Percentiles rank a stretch among this genome's conserved stretches.
Evolutionary conservation across 1,284 basidiomycete species (phyloP).

Genomic region (Moesziomyces sp.): DNA sequence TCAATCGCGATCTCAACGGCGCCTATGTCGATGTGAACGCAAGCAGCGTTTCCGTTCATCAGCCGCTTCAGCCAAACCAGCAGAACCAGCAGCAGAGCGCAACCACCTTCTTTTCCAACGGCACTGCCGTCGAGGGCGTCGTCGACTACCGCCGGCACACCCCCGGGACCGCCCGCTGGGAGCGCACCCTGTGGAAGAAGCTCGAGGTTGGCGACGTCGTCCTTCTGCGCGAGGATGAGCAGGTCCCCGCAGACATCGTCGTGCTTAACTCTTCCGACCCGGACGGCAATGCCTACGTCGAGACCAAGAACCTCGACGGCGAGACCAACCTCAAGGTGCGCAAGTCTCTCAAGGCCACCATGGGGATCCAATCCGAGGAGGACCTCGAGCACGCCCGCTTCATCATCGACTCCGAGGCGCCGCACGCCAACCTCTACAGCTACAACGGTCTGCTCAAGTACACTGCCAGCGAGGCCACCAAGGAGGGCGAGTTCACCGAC

Average conservation of each 20-base stretch:
- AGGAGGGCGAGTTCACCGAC: slow-evolving; percentile 37
- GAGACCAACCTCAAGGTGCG: slow-evolving; percentile 96
- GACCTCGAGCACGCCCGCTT: slow-evolving; percentile 89
- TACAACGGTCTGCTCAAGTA: slow-evolving; percentile 89
- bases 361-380: slow-evolving; percentile 83
- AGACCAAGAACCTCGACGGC: slow-evolving; percentile 90
- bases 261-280: slow-evolving; percentile 77
- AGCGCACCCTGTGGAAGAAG: slow-evolving; percentile 97
- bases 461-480: slow-evolving; percentile 53
- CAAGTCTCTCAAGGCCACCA: slow-evolving; percentile 80
- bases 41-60: slow-evolving; percentile 31
- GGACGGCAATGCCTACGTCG: slow-evolving; percentile 69
- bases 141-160: slow-evolving; percentile 79
- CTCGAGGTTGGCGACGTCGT: slow-evolving; percentile 97
- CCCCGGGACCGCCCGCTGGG: slow-evolving; percentile 84
- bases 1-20: slow-evolving; percentile 4
- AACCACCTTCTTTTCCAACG: slow-evolving; percentile 11
- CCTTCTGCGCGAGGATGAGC: slow-evolving; percentile 88
- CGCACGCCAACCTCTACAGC: slow-evolving; percentile 90
- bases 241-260: slow-evolving; percentile 93
- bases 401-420: slow-evolving; percentile 88
- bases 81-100: slow-evolving; percentile 19
- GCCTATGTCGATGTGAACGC: slow-evolving; percentile 18
- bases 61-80: slow-evolving; percentile 21
- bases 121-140: slow-evolving; percentile 43